Percentiles rank a stretch among this genome's conserved stretches.
phyloP scores from a whole-genome alignment of 257 asterid species.

The Fraxinus anomala region DNA sequence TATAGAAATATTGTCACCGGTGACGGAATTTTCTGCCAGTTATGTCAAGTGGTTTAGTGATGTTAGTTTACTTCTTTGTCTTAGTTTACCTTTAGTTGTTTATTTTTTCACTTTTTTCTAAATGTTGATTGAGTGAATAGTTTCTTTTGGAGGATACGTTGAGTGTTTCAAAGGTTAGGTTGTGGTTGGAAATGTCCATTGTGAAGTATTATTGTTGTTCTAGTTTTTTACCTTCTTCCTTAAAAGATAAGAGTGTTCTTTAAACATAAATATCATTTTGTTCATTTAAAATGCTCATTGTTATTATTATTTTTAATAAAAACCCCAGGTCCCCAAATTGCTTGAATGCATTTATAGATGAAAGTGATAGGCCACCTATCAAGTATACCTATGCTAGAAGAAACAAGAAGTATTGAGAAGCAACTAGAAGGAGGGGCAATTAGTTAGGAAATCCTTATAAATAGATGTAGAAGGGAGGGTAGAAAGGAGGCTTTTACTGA shows the following conservation, averaged over 20 bases:
- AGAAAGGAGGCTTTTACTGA: too few species aligned
- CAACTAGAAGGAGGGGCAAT: too few species aligned
- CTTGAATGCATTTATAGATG: neutral
- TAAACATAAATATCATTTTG: neutral
- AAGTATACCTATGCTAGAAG: too few species aligned
- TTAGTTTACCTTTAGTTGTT: neutral
- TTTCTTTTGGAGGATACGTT: neutral
- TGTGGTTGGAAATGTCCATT: neutral
- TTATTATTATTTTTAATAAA: neutral
- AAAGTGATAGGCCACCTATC: neutral
- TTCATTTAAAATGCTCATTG: neutral
- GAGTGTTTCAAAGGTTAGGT: neutral
- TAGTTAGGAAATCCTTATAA: too few species aligned
- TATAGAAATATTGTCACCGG: neutral
- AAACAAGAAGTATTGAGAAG: too few species aligned
- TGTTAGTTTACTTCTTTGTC: neutral
- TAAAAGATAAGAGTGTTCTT: neutral
- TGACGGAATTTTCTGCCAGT: neutral
- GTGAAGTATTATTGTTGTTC: neutral
- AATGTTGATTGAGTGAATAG: neutral
- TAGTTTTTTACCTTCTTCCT: neutral
- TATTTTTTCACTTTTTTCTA: too few species aligned
- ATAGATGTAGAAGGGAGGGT: too few species aligned
- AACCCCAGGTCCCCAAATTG: neutral
- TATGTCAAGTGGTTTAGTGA: neutral